Base-by-base conservation (phyloP, 495 filamentous ascomycete genomes). In the Geoglossum glabrum region DNA sequence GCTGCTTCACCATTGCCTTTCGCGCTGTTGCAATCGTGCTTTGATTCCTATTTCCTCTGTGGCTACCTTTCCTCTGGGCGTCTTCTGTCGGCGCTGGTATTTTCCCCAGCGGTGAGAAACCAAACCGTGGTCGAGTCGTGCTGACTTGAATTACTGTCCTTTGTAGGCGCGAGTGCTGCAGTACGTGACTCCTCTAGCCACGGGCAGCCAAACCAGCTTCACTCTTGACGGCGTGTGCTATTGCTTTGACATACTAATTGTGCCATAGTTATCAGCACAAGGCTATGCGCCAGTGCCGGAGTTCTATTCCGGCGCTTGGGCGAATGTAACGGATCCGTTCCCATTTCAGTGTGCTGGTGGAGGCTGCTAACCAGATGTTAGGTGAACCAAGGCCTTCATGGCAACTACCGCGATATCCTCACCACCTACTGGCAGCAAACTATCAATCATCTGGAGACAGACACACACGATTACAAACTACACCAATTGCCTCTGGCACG, bases 351-450 rank as follows among this genome's bases (percentile, higher is more conserved):
- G 28, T n/a, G 19, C 52, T 33, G 19, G 17, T 36, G 33, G 19
- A 10, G 10, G 10, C 45, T 59, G 34, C 28, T 45, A 56, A 25
- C 57, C 13, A n/a, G 34, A n/a, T 19, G 1, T 54, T 65, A 92
- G 86, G 88, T 95, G 59, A 94, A 92, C 65, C 92, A 98, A 78
- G 92, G 92, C 51, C 80, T 98, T 45, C 84, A 82, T 61, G 92
- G 90, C 57, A 83, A 83, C 47, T 95, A 95, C 68, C 88, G 90
- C 66, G 92, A 97, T 66, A 95, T 97, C 65, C 77, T 97, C 61
- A 94, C 90, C 45, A 93, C 90, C 13, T 98, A 97, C 72, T 98
- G 92, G 92, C 93, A 97, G 68, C 88, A 97, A 64, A 86, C 87
- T 49, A 95, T 98, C 76, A 87, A 81, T 59, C 86, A 94, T 65